These are phyloP conservation scores for Zygosaccharomyces sapae DNA, from an alignment of 1,139 yeast genomes.

Conservation along the genomic window DNA sequence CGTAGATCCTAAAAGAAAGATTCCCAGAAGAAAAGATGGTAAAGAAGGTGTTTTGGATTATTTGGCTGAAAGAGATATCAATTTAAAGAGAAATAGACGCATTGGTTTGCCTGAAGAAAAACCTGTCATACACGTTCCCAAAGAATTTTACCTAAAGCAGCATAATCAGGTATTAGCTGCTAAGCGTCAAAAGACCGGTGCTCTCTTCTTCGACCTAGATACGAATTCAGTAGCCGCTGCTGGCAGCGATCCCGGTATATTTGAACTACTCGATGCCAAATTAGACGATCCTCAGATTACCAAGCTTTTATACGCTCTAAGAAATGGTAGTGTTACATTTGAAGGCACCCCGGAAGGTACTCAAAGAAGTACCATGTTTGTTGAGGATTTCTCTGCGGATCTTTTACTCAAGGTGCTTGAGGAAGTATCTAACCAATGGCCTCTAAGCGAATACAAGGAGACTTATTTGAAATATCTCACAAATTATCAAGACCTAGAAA, in stretches of 20 bases:
- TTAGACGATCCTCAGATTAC: conserved; percentile 25
- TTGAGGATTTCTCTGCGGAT: conserved; percentile 33
- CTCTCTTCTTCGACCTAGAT: conserved; percentile 22
- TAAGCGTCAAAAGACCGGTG: conserved; percentile 19
- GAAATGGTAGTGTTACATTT: conserved; percentile 33
- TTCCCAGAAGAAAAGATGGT: conserved; percentile 34
- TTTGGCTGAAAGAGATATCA: conserved; percentile 27
- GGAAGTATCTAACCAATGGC: conserved; percentile 33
- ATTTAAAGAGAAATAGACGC: conserved; percentile 28
- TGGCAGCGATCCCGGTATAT: conserved; percentile 16
- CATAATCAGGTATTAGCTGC: conserved; percentile 25
- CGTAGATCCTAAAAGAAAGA: conserved; percentile 19
- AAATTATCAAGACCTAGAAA: conserved; percentile 19
- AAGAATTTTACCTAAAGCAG: conserved; percentile 31
- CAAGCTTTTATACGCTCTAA: conserved; percentile 29
- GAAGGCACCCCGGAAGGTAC: conserved; percentile 18
- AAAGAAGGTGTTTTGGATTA: conserved; percentile 32
- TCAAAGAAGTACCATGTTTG: conserved; percentile 31
- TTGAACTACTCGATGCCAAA: conserved; percentile 24
- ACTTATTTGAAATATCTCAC: conserved; percentile 21
- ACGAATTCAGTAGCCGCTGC: conserved; percentile 8
- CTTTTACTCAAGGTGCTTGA: conserved; percentile 27
- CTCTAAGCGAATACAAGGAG: conserved; percentile 28
- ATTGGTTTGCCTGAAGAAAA: conserved; percentile 28
- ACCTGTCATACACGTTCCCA: conserved; percentile 34